Base-by-base conservation (phyloP, 2,329 filamentous ascomycete species). In the Calonectria pseudoturangicola region DNA sequence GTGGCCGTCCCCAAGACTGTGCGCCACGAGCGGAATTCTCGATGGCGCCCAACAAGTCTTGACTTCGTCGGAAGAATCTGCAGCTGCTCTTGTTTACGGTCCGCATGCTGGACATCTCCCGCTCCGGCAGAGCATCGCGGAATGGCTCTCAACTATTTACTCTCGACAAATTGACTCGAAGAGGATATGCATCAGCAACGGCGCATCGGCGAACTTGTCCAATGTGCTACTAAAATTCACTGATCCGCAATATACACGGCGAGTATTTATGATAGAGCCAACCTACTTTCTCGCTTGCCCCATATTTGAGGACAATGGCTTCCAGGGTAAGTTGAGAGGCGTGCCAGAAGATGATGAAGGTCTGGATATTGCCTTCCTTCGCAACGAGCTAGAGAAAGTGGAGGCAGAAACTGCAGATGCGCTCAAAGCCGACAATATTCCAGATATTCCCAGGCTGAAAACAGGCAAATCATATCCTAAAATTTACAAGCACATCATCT, bases 401-500 rank as follows among this genome's bases (percentile, higher is more conserved):
- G 70, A 71, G 9, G 48, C 36, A 15, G 64, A 60, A 28, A 27
- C 15, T 13, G 18, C 15, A n/a, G 39, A 9, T 1, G 3, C 6
- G 4, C 54, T 41, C 5, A 16, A 60, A 18, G 30, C 15, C 25
- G 54, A 56, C 13, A 45, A 13, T 39, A 27, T 3, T 33, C 25
- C 3, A 8, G 54, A 60, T 16, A 16, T 28, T 5, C 69, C 64
- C 21, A 63, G 43, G 4, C 15, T 71, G 12, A 71, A 68, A 21
- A 71, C 70, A 13, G 45, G 54, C 28, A 15, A 25, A 62, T 25
- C 69, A 68, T 47, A 27, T 9, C 21, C 54, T 12, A 51, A 18
- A 92, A 93, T 76, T 87, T 92, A 50, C 94, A 93, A 89, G 75
- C 90, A 94, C 79, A 80, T 94, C 73, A 90, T 95, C 74, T 94